Base-by-base conservation (phyloP, 2,329 filamentous ascomycete species). In the Neonectria magnoliae region DNA sequence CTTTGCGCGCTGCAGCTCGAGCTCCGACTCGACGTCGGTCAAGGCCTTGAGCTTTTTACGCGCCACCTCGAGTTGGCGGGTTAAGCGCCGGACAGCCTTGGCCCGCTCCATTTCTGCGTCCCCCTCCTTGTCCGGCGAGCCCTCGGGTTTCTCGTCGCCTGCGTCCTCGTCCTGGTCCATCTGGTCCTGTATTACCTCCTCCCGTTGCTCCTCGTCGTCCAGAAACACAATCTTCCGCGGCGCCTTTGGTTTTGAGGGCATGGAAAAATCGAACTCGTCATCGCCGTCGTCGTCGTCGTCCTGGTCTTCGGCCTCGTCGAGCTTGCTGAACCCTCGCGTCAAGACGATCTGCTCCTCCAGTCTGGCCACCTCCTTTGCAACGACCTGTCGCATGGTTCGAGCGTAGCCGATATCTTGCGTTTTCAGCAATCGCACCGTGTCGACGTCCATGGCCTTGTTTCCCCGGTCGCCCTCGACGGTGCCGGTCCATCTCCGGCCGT, bases 401-500 rank as follows among this genome's bases (percentile, higher is more conserved):
- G 91, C 76, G 75, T 91, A 91, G 2, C 85, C 88, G 31, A 90
- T 76, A 72, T 92, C 90, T 77, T 92, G 90, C 2, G 89, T 91
- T 81, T 91, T 92, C 67, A 91, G 83, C 22, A 91, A 79, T 20
- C 89, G 82, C 25, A 89, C 87, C 1, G 84, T 83, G 22, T 91
- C 87, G 41, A 87, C 75, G 53, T 84, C 82, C 75, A 91, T 74
- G 4, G 81, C 80, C 65, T 80, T 81, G 72, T 88, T 88, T 14
- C 87, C 87, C 54, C 88, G 82, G 73, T 89, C 85, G 53, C 86
- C 87, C 62, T 84, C 80, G 0, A 89, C 83, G 0, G 82, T 87
- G 36, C 88, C 88, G 2, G 79, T 83, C 80, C 85, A 88, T 47
- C 76, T 78, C 73, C 82, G 85, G 60, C 82, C 87, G 68, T 76